Conservation (phyloP, 768 basidiomycete genomes). For the Lactarius hatsudake region DNA sequence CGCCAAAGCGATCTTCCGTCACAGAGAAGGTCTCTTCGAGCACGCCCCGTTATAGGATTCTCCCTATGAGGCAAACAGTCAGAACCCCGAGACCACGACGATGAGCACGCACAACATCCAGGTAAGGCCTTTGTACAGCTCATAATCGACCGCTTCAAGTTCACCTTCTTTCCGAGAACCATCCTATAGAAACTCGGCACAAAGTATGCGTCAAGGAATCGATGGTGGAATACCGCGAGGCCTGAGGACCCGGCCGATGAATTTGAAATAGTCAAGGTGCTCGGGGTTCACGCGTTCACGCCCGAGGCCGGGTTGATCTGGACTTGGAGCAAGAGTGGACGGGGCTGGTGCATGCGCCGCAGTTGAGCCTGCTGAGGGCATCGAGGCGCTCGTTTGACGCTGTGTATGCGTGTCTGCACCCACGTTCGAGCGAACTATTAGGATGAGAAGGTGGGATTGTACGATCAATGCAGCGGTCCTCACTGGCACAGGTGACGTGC, state of each 20-base stretch:
- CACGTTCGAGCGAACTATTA: no score
- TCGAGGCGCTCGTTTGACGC: no score
- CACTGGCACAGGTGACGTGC: no score
- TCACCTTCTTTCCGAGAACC: conserved; percentile 59
- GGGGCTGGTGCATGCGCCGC: no score
- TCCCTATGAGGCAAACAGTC: conserved; percentile 42
- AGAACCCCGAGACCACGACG: conserved; percentile 3
- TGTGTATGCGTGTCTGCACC: no score
- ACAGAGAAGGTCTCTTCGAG: conserved; percentile 70
- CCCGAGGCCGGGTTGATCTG: conserved; percentile 74
- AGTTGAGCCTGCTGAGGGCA: no score
- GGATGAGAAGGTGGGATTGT: no score
- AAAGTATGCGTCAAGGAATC: conserved; percentile 78
- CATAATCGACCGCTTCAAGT: conserved; percentile 67
- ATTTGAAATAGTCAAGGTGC: conserved; percentile 77
- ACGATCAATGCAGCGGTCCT: no score
- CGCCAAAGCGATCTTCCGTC: conserved; percentile 75
- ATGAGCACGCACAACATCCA: conserved; percentile 66
- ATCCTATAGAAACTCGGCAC: conserved; percentile 81
- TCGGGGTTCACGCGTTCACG: conserved; percentile 64
- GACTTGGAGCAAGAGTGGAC: no score
- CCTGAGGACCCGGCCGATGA: conserved; percentile 74
- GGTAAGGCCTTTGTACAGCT: conserved; percentile 62
- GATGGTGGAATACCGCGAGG: conserved; percentile 72
- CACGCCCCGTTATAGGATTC: conserved; percentile 71